phyloP scores from a whole-genome alignment of 176 grass and related monocot genomes.

The Ampelocalamus luodianensis region DNA sequence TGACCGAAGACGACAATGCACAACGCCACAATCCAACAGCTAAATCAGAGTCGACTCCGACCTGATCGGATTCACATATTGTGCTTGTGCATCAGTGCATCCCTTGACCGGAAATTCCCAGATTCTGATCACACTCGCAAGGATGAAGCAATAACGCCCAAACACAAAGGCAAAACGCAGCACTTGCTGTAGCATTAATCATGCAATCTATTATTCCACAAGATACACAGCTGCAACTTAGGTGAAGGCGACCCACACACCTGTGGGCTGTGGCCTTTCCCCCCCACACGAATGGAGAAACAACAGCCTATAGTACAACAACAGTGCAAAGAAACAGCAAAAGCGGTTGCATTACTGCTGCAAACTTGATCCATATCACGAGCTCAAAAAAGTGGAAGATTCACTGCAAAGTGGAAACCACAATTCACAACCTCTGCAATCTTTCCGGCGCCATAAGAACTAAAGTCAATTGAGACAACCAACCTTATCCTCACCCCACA shows the following conservation, averaged over 20 bases:
- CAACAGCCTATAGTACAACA: not conserved
- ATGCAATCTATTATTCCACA: not conserved
- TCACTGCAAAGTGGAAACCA: slow-evolving; percentile 19
- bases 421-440: not conserved
- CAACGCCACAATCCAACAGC: slow-evolving; percentile 5
- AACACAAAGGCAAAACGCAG: not conserved
- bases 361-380: slow-evolving; percentile 39
- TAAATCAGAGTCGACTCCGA: slow-evolving; percentile 8
- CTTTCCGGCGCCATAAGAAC: slow-evolving; percentile 26
- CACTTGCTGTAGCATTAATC: not conserved
- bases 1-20: not conserved
- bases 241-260: not conserved
- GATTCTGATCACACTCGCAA: not conserved
- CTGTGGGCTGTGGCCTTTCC: not conserved
- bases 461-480: slow-evolving; percentile 23
- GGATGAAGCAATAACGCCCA: not conserved
- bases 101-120: not conserved
- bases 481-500: slow-evolving; percentile 35
- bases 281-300: not conserved
- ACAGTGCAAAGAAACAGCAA: slow-evolving; percentile 16
- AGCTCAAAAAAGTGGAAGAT: slow-evolving; percentile 24
- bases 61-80: slow-evolving; percentile 21
- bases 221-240: slow-evolving; percentile 2
- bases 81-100: not conserved
- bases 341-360: not conserved